phyloP scores from a whole-genome alignment of 1,284 basidiomycete genomes.

The Schizophyllum amplum region DNA sequence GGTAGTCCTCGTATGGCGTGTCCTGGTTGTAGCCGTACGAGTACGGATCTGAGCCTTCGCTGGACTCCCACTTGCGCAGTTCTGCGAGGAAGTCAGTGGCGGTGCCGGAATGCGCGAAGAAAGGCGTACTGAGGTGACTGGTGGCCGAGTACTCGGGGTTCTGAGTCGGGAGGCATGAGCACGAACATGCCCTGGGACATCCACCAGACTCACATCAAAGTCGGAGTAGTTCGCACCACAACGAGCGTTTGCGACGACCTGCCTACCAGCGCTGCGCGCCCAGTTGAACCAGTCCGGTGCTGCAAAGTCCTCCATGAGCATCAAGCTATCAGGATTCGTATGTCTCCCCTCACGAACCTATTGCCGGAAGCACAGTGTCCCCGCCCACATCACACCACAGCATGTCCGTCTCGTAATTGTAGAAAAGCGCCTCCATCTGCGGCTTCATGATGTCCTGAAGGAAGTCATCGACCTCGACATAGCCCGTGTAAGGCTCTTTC shows the following conservation, averaged over 20 bases:
- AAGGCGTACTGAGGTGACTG: slow-evolving; percentile 14
- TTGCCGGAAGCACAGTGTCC: slow-evolving; percentile 39
- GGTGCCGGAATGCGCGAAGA: not conserved
- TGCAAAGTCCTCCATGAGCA: too few species aligned
- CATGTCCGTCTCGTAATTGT: slow-evolving; percentile 45
- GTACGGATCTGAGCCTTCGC: slow-evolving; percentile 41
- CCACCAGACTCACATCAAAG: slow-evolving; percentile 1
- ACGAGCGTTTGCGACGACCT: slow-evolving; percentile 52
- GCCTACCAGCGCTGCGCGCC: slow-evolving; percentile 35
- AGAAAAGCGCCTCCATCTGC: slow-evolving; percentile 47
- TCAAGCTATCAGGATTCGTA: too few species aligned
- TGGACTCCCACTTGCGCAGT: slow-evolving; percentile 47
- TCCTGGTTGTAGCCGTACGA: slow-evolving; percentile 37
- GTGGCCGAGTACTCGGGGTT: slow-evolving; percentile 53
- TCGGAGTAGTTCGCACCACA: slow-evolving; percentile 9
- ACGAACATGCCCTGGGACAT: too few species aligned
- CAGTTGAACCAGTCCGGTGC: slow-evolving; percentile 45
- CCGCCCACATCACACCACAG: slow-evolving; percentile 62
- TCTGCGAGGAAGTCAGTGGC: slow-evolving; percentile 24
- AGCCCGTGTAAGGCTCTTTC: slow-evolving; percentile 48
- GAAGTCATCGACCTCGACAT: slow-evolving; percentile 41
- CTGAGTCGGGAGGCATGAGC: slow-evolving; percentile 41
- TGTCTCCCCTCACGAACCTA: too few species aligned
- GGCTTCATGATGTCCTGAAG: slow-evolving; percentile 44
- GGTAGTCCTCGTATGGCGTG: slow-evolving; percentile 39